Evolutionary conservation across 371 early-diverging fungal genomes (phyloP), one percentile per base, ranked within the genome.

Genomic region (Mortierella sp.): DNA sequence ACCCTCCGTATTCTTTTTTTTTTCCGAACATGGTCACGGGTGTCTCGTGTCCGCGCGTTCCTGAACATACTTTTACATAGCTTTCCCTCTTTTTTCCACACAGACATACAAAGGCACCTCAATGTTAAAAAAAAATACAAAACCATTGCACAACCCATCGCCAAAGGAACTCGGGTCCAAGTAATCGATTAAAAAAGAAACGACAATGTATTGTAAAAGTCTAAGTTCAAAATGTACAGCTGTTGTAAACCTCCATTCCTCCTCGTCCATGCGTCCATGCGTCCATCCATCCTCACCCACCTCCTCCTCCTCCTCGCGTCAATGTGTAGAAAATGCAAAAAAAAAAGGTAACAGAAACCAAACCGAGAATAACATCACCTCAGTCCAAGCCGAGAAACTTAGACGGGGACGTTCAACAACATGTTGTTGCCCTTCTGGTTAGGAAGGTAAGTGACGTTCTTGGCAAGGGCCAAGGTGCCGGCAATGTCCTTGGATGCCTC

Each of bases 401-500:
- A 86, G 40, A 86, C 86, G 72, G 86, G 86, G 53, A 86, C 16
- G 74, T 86, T 81, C 79, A 86, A 72, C 79, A 86, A 71, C 86
- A 86, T 86, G 81, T 84, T 84, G 80, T 86, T 86, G 54, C 82
- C 82, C 82, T 82, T 81, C 82, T 86, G 86, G 80, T 86, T 86
- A n/a, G 99, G 99, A 82, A 99, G 91, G 84, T 98, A 99, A 8
- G 98, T 97, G 71, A 99, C 96, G 84, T 96, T 97, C 77, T 93
- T 90, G 50, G 98, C 91, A 48, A 91, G 89, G 64, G 96, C 90
- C 81, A 99, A 91, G 24, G 97, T 97, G 55, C 88, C 89, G n/a
- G 99, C 98, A 87, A 99, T 99, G 48, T 98, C 98, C 90, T 96
- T 97, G 79, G 96, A 93, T 31, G 99, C 98, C 87, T 99, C 99